These are phyloP conservation scores for Apostasia shenzhenica DNA, from an alignment of 106 monocot species.

Conservation along the genomic window DNA sequence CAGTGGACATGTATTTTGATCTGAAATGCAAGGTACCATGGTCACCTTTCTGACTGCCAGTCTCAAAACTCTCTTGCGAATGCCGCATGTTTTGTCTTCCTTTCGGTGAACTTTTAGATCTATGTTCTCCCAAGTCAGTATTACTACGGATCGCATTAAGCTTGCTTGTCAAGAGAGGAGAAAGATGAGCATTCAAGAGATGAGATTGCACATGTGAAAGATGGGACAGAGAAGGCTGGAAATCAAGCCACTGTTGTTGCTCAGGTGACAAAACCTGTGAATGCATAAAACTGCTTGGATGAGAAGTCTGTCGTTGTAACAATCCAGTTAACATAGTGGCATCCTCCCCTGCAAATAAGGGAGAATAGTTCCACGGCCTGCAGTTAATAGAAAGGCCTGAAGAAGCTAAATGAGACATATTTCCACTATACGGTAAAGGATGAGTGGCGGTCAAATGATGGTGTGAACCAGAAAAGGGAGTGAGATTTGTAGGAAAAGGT, in stretches of 20 bases:
- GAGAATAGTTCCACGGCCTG: conserved; percentile 24
- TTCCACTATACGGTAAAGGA: conserved; percentile 36
- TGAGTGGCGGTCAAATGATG: conserved; percentile 35
- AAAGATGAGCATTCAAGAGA: conserved; percentile 7
- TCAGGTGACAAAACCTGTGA: conserved; percentile 23
- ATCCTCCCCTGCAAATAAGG: conserved; percentile 30
- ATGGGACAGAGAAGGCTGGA: conserved; percentile 8
- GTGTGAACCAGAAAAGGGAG: conserved; percentile 30
- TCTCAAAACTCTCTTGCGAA: conserved; percentile 11
- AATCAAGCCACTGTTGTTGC: conserved; percentile 4
- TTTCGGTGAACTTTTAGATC: conserved; percentile 7
- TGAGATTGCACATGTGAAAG: conserved; percentile 9
- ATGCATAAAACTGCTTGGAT: conserved; percentile 3
- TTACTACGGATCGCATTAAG: conserved; percentile 11
- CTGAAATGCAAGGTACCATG: conserved; percentile 20
- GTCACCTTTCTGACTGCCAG: conserved; percentile 6
- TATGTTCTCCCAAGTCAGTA: conserved; percentile 20
- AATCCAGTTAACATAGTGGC: conserved; percentile 27
- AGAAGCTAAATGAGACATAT: conserved; percentile 32
- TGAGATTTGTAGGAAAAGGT: conserved; percentile 24
- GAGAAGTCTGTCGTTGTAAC: conserved; percentile 14
- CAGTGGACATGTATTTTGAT: conserved; percentile 35
- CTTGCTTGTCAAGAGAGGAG: conserved; percentile 11
- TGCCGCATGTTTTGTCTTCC: conserved; percentile 12
- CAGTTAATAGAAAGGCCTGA: conserved; percentile 17